Percentiles rank a stretch among this genome's conserved stretches.
phyloP scores from a whole-genome alignment of 257 asterid species.

The Solanum raphanifolium region DNA sequence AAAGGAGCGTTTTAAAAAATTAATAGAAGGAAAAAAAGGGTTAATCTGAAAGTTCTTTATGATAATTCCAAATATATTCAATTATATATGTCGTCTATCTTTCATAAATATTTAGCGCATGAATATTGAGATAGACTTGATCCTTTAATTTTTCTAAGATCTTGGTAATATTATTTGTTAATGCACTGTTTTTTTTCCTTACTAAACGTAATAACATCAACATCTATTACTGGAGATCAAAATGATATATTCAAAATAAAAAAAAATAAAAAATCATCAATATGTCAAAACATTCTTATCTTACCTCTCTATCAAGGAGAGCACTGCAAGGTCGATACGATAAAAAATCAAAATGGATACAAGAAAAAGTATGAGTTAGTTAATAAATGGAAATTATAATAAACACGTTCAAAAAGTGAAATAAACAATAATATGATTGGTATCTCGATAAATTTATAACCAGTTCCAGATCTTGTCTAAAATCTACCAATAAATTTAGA shows the following conservation, averaged over 20 bases:
- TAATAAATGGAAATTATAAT: neutral
- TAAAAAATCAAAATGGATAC: neutral
- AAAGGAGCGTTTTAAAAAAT: neutral
- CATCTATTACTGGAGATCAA: neutral
- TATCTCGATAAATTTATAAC: neutral
- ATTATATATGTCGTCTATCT: no score
- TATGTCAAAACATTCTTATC: neutral
- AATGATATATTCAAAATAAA: neutral
- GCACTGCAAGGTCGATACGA: neutral
- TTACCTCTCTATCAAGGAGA: conserved; percentile 1
- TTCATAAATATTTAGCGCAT: neutral
- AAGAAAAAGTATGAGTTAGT: neutral
- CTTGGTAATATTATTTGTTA: neutral
- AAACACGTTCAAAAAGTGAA: neutral
- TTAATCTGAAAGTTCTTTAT: neutral
- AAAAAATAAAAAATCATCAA: no score
- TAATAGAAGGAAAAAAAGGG: neutral
- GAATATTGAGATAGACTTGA: neutral
- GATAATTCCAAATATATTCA: neutral
- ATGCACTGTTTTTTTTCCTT: neutral
- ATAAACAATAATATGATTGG: neutral
- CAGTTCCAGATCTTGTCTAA: neutral
- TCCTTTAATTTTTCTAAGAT: neutral
- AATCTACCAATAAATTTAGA: neutral
- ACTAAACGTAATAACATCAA: neutral